Evolutionary conservation across 2,329 filamentous ascomycete species (phyloP).

Genomic region (Neofusicoccum cordaticola): DNA sequence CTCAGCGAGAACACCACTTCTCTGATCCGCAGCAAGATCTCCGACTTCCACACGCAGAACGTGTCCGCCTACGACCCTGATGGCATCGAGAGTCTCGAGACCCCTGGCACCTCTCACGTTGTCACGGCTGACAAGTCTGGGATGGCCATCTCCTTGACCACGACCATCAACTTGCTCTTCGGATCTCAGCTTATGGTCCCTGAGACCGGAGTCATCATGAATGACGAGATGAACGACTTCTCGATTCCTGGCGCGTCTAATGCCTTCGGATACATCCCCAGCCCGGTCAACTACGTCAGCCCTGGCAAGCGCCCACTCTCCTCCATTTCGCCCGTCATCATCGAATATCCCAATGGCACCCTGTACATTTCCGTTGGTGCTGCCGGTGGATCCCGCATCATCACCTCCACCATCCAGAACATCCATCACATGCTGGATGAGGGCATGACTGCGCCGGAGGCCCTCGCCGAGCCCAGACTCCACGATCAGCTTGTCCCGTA

Average conservation of each 20-base stretch:
- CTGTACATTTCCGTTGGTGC: constrained; percentile 71
- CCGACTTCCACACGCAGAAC: constrained; percentile 68
- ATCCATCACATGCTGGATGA: constrained; percentile 71
- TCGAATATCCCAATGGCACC: constrained; percentile 62
- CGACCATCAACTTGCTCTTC: constrained; percentile 84
- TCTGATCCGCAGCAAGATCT: constrained; percentile 64
- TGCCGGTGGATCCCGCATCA: constrained; percentile 79
- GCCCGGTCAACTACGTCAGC: constrained; percentile 75
- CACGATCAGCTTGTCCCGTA: constrained; percentile 83
- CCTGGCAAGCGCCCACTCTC: constrained; percentile 79
- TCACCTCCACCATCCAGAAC: constrained; percentile 73
- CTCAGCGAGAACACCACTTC: constrained; percentile 59
- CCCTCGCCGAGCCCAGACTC: constrained; percentile 65
- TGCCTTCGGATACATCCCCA: constrained; percentile 81
- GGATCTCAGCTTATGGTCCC: constrained; percentile 77
- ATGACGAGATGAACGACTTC: constrained; percentile 65
- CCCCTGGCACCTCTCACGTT: constrained; percentile 72
- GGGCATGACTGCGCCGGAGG: constrained; percentile 57
- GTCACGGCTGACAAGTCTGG: constrained; percentile 70
- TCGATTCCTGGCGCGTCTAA: constrained; percentile 75
- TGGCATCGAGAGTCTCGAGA: constrained; percentile 64
- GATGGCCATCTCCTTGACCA: constrained; percentile 76
- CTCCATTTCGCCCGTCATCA: constrained; percentile 76
- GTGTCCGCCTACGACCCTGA: constrained; percentile 71
- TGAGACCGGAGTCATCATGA: constrained; percentile 76